Percentiles rank a stretch among this genome's conserved stretches.
These are phyloP conservation scores for Solanum hybrid DNA, from an alignment of 305 asterid genomes.

Conservation along the genomic window DNA sequence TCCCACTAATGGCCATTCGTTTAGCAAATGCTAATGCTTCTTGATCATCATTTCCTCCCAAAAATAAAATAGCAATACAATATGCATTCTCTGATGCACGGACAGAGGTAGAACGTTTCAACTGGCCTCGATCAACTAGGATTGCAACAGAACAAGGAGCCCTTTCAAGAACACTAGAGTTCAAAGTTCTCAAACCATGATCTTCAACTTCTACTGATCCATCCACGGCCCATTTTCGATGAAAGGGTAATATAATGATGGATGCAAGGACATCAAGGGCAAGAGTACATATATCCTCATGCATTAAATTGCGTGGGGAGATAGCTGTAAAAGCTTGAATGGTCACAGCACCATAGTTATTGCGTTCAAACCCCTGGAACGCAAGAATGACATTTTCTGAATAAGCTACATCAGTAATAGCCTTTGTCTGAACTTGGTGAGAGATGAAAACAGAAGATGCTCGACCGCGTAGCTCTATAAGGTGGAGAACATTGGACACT, in stretches of 20 bases:
- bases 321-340: constrained; percentile 18
- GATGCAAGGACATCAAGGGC: constrained; percentile 19
- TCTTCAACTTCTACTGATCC: constrained; percentile 17
- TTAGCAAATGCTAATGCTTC: constrained; percentile 16
- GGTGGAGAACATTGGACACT: constrained; percentile 9
- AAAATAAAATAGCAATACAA: constrained; percentile 2
- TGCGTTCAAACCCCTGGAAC: not conserved
- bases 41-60: constrained; percentile 20
- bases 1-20: constrained; percentile 11
- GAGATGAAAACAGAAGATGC: constrained; percentile 20
- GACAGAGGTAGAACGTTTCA: not conserved
- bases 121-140: constrained; percentile 15
- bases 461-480: constrained; percentile 23
- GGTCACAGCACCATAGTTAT: not conserved
- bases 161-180: constrained; percentile 9
- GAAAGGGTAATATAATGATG: constrained; percentile 22
- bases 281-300: constrained; percentile 23
- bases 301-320: constrained; percentile 23
- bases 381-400: constrained; percentile 6
- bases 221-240: constrained; percentile 19
- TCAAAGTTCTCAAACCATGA: constrained; percentile 9
- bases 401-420: not conserved
- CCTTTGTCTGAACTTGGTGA: constrained; percentile 15
- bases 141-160: constrained; percentile 27
- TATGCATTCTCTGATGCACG: not conserved